Evolutionary conservation across 2,329 filamentous ascomycete genomes (phyloP), one percentile per base, ranked within the genome.

Genomic region (Cladosporium austrohemisphaericum): DNA sequence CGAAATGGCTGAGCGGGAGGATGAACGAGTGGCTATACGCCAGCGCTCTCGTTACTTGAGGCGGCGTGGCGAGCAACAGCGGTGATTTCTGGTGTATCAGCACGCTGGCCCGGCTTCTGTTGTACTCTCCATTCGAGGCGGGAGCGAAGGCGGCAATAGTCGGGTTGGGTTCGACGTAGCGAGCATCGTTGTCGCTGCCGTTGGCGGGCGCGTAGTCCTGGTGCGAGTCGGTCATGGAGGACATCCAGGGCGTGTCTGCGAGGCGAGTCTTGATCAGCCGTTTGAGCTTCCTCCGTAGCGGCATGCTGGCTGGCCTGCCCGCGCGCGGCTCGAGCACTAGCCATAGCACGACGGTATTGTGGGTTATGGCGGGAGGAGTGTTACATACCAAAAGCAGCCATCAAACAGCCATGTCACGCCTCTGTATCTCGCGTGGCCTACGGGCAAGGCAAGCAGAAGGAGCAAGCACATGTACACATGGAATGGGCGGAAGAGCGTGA

Each of bases 71-170:
- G 52, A 95, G 84, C 14, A 98, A 78, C 37, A 98, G 72, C 9
- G 93, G 93, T 13, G 89, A 95, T 71, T 97, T 98, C 68, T 95
- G 92, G 69, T 97, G 91, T 16, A 98, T 91, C 59, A 97, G 83
- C 59, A 98, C 91, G 3, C 57, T 58, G 8, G 57, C 54, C 14
- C 54, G 55, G 10, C 53, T 50, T 13, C 51, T 54, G 28, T 51
- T 50, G 7, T 44, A 31, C 5, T 55, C 56, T 10, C 60, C 62
- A 54, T 92, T 86, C 63, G 87, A 86, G 57, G 91, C 79, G 25
- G 93, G 91, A 4, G 92, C 93, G 73, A 98, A 98, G 62, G 88
- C 80, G 56, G 93, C 93, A 65, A 87, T 83, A 37, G 92, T 97
- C 38, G 89, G 85, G 16, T 38, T 49, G 80, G 77, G 56, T 72